Percentiles rank a stretch among this genome's conserved stretches.
Conservation (phyloP, 805 yeast genomes). For the Ogataea siamensis region DNA sequence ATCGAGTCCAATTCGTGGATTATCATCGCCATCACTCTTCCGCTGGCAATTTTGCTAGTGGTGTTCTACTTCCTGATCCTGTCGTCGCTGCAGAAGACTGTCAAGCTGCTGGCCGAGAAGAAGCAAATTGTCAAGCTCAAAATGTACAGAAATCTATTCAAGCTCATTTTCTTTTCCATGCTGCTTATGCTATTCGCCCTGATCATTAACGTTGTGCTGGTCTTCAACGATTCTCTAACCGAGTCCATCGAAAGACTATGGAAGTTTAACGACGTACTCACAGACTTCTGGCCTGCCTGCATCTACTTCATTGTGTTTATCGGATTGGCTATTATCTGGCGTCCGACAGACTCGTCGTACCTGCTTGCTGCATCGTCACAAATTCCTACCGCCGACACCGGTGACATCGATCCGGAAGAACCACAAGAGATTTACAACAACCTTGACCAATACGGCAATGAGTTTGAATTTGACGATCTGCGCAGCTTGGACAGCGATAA, state of each 20-base stretch:
- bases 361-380: slow-evolving; percentile 94
- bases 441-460: slow-evolving; percentile 43
- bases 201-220: slow-evolving; percentile 63
- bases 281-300: slow-evolving; percentile 94
- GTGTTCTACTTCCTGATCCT: slow-evolving; percentile 74
- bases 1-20: slow-evolving; percentile 49
- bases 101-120: slow-evolving; percentile 70
- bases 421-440: slow-evolving; percentile 28
- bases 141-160: slow-evolving; percentile 79
- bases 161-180: slow-evolving; percentile 70
- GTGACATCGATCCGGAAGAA: slow-evolving; percentile 34
- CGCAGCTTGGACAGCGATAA: slow-evolving; percentile 46
- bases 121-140: slow-evolving; percentile 88
- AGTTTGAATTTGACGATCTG: slow-evolving; percentile 58
- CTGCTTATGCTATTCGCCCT: slow-evolving; percentile 69
- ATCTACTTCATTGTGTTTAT: slow-evolving; percentile 82
- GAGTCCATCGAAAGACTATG: slow-evolving; percentile 84
- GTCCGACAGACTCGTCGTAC: slow-evolving; percentile 94
- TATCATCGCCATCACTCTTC: slow-evolving; percentile 58
- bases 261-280: slow-evolving; percentile 84
- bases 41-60: slow-evolving; percentile 67
- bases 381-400: slow-evolving; percentile 66
- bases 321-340: slow-evolving; percentile 87
- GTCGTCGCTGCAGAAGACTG: slow-evolving; percentile 70
- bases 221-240: slow-evolving; percentile 69